phyloP scores from a whole-genome alignment of 129 eudicot species.

The Silybum marianum region DNA sequence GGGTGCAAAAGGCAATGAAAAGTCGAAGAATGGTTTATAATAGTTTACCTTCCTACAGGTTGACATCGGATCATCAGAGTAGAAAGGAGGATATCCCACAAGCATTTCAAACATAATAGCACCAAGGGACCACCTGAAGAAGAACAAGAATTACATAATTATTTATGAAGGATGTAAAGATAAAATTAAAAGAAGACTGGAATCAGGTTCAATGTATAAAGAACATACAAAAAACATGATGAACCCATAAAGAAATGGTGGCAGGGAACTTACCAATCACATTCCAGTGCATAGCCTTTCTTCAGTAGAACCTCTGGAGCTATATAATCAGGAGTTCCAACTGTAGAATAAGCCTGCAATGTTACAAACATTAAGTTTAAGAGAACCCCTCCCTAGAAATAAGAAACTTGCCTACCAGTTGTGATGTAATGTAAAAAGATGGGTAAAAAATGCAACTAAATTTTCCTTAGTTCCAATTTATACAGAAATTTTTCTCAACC shows the following conservation, averaged over 20 bases:
- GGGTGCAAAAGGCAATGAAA: constrained; percentile 5
- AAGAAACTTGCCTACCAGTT: not conserved
- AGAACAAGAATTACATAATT: constrained; percentile 19
- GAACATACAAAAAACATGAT: not conserved
- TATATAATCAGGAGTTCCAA: constrained; percentile 95
- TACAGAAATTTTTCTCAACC: not conserved
- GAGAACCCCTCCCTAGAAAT: constrained; percentile 12
- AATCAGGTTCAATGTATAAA: not conserved
- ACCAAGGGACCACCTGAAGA: constrained; percentile 97
- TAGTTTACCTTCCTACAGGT: constrained; percentile 87
- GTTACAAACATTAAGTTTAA: constrained; percentile 19
- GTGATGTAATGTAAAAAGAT: not conserved
- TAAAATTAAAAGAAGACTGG: not conserved
- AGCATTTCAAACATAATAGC: constrained; percentile 99
- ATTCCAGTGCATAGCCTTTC: constrained; percentile 91
- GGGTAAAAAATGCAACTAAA: not conserved
- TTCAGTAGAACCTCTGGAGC: constrained; percentile 94
- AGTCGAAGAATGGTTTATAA: constrained; percentile 14
- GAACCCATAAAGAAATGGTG: not conserved
- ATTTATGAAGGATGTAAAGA: not conserved
- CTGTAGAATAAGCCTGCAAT: constrained; percentile 91
- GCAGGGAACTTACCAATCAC: constrained; percentile 72
- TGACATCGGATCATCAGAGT: constrained; percentile 99
- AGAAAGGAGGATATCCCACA: constrained; percentile 96
- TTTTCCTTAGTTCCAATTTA: not conserved